phyloP scores from a whole-genome alignment of 371 early-diverging fungal genomes.

The Haplosporangium sp. region DNA sequence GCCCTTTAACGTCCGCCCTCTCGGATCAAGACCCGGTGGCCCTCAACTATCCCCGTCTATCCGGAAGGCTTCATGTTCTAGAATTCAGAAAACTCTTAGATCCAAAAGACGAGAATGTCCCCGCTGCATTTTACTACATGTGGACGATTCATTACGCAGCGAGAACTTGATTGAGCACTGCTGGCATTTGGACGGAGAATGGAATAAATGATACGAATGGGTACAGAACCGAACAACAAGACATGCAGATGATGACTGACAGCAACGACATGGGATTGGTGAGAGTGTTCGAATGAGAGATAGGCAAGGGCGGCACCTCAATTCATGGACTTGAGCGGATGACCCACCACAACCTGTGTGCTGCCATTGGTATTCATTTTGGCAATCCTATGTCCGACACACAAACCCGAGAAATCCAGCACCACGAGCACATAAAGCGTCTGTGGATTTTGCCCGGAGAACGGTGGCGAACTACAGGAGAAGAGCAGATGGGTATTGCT shows the following conservation, averaged over 20 bases:
- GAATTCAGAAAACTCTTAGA: neutral
- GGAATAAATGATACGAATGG: neutral
- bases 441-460: too few species aligned
- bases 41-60: too few species aligned
- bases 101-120: neutral
- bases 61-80: neutral
- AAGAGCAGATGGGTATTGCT: too few species aligned
- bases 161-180: neutral
- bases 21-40: too few species aligned
- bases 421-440: too few species aligned
- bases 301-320: neutral
- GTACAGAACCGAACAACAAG: neutral
- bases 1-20: too few species aligned
- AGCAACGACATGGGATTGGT: neutral
- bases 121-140: neutral
- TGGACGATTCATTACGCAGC: neutral
- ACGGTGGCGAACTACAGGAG: too few species aligned
- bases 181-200: constrained; percentile 1
- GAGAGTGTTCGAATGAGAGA: neutral
- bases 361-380: too few species aligned
- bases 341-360: too few species aligned
- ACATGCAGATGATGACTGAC: neutral
- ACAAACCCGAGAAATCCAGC: too few species aligned
- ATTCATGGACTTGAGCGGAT: too few species aligned
- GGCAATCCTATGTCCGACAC: too few species aligned